Evolutionary conservation across 352 stramenopile species (phyloP).

Genomic region (Aphanomyces cochlioides): DNA sequence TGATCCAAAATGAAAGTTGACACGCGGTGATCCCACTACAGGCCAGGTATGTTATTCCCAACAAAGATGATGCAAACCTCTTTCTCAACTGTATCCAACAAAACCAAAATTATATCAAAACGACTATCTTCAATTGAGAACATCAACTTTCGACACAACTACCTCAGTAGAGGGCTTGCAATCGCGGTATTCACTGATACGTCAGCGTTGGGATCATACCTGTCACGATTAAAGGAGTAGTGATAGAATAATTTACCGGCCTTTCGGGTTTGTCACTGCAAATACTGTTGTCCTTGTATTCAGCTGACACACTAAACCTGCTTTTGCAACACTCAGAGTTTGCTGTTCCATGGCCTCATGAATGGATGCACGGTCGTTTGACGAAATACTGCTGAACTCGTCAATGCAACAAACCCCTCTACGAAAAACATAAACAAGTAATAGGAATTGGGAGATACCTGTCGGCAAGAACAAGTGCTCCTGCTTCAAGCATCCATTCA

Average conservation of each 20-base stretch:
- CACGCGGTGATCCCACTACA: slow-evolving; percentile 91
- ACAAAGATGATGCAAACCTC: slow-evolving; percentile 8
- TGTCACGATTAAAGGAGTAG: slow-evolving; percentile 33
- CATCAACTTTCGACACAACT: slow-evolving; percentile 12
- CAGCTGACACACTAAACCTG: slow-evolving; percentile 95
- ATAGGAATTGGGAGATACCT: slow-evolving; percentile 28
- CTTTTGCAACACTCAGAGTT: slow-evolving; percentile 95
- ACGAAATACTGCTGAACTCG: slow-evolving; percentile 95
- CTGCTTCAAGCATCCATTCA: slow-evolving; percentile 96
- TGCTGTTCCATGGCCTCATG: slow-evolving; percentile 99
- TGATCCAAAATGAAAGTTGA: slow-evolving; percentile 94
- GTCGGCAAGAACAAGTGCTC: slow-evolving; percentile 90
- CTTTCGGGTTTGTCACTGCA: slow-evolving; percentile 93
- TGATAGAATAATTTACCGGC: slow-evolving; percentile 44
- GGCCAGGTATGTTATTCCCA: slow-evolving; percentile 1
- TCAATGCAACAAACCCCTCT: slow-evolving; percentile 96
- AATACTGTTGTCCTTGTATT: slow-evolving; percentile 95
- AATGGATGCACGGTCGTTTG: slow-evolving; percentile 91
- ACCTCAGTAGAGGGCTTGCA: slow-evolving; percentile 90
- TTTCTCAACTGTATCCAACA: slow-evolving; percentile 86
- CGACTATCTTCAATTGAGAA: slow-evolving; percentile 37
- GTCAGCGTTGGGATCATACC: slow-evolving; percentile 83
- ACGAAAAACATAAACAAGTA: background rate
- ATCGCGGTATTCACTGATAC: slow-evolving; percentile 95
- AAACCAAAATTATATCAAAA: slow-evolving; percentile 97